phyloP scores from a whole-genome alignment of 1,284 basidiomycete genomes.

The Cutaneotrichosporon mucoides region DNA sequence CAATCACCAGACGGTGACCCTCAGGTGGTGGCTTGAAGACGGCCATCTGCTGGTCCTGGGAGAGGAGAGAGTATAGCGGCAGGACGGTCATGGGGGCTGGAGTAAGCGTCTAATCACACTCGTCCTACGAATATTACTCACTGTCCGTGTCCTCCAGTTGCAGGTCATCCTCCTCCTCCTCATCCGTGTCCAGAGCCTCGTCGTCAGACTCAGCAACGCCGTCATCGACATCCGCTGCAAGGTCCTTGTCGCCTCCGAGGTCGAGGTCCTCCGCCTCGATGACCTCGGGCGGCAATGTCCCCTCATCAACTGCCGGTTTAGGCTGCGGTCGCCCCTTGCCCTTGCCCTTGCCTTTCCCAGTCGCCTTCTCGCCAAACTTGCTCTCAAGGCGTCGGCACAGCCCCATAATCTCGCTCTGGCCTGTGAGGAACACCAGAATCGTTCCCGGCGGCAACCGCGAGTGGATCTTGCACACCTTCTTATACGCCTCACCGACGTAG shows the following conservation, averaged over 20 bases:
- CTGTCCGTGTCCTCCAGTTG: constrained; percentile 48
- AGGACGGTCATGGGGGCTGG: constrained; percentile 64
- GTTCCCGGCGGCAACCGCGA: constrained; percentile 65
- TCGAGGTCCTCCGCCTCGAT: constrained; percentile 50
- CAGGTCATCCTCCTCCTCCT: constrained; percentile 46
- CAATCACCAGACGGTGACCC: constrained; percentile 63
- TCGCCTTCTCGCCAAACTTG: constrained; percentile 60
- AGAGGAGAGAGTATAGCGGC: constrained; percentile 67
- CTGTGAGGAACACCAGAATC: constrained; percentile 69
- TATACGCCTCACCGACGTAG: constrained; percentile 85
- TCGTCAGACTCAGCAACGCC: constrained; percentile 48
- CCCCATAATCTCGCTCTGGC: constrained; percentile 69
- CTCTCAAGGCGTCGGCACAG: constrained; percentile 69
- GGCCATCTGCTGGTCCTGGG: constrained; percentile 68
- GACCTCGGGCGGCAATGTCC: constrained; percentile 30
- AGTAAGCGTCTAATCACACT: constrained; percentile 2
- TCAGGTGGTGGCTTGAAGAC: constrained; percentile 65
- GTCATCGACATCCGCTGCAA: constrained; percentile 53
- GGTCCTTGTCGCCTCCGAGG: constrained; percentile 46
- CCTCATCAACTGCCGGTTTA: constrained; percentile 7
- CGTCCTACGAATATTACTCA: constrained; percentile 17
- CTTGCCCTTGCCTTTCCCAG: constrained; percentile 46
- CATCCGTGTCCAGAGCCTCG: constrained; percentile 50
- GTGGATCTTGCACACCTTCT: constrained; percentile 80
- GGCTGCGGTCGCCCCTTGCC: background rate